Conservation (phyloP, 441 rosid species). For the Erysimum cheiri region DNA sequence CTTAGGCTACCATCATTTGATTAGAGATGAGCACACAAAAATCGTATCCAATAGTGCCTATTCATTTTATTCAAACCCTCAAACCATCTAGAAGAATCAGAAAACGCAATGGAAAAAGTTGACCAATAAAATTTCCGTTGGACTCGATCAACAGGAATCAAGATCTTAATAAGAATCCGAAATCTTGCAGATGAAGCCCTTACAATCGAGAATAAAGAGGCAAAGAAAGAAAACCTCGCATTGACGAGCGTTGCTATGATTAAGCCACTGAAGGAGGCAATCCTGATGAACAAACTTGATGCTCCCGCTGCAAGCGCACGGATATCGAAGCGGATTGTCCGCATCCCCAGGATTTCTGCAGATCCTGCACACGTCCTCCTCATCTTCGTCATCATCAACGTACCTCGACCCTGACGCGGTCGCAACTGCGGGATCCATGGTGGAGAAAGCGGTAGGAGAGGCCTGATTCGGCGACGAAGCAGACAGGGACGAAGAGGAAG, state of each 20-base stretch:
- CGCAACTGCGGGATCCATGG: constrained; percentile 34
- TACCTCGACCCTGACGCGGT: constrained; percentile 46
- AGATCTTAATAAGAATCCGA: constrained; percentile 19
- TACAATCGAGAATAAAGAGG: neutral
- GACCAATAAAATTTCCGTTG: neutral
- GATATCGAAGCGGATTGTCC: constrained; percentile 91
- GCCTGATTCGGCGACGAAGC: constrained; percentile 44
- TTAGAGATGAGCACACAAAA: constrained; percentile 12
- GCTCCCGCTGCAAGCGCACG: constrained; percentile 98
- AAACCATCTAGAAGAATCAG: constrained; percentile 14
- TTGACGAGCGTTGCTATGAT: constrained; percentile 98
- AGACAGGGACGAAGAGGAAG: constrained; percentile 47
- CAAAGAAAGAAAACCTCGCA: constrained; percentile 73
- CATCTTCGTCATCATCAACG: constrained; percentile 87
- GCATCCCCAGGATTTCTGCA: constrained; percentile 94
- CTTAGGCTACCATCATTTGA: neutral
- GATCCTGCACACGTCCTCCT: constrained; percentile 99
- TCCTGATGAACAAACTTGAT: constrained; percentile 98
- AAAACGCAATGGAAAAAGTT: constrained; percentile 1
- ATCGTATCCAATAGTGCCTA: neutral
- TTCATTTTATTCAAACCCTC: neutral
- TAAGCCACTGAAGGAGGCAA: constrained; percentile 98
- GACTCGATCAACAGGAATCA: constrained; percentile 2
- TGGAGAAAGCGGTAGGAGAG: constrained; percentile 39
- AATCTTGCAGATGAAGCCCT: neutral